Evolutionary conservation across 2,329 filamentous ascomycete genomes (phyloP).

Genomic region (Shiraia bambusicola): DNA sequence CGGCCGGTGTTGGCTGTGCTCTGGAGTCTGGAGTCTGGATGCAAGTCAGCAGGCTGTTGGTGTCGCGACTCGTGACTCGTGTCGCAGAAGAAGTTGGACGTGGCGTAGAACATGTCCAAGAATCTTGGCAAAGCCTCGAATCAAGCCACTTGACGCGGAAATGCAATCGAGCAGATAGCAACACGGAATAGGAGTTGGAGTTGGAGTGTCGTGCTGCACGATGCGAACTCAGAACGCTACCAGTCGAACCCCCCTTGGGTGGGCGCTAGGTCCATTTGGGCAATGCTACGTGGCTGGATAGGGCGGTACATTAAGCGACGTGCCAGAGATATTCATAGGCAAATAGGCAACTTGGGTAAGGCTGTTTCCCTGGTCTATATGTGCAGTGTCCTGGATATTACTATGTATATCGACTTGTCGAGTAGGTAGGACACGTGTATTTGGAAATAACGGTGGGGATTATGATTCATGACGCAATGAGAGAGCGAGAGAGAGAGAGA

Average conservation of each 20-base stretch:
- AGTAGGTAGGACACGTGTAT: slow-evolving; percentile 1
- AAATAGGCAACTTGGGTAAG: too few species aligned
- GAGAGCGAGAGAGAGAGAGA: too few species aligned
- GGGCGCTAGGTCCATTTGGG: too few species aligned
- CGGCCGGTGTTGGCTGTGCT: slow-evolving; percentile 6
- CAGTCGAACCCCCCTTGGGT: too few species aligned
- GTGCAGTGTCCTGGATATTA: slow-evolving; percentile 13
- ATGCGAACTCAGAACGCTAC: neutral
- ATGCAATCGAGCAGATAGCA: slow-evolving; percentile 10
- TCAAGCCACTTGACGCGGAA: slow-evolving; percentile 12
- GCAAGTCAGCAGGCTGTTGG: slow-evolving; percentile 11
- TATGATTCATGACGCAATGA: too few species aligned
- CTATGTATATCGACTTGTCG: slow-evolving; percentile 1
- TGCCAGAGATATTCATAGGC: slow-evolving; percentile 6
- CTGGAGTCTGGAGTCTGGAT: too few species aligned
- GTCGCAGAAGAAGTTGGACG: slow-evolving; percentile 5
- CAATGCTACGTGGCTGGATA: neutral
- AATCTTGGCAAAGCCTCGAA: slow-evolving; percentile 34
- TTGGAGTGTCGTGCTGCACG: neutral
- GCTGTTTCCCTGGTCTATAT: slow-evolving; percentile 14
- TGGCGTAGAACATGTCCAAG: slow-evolving; percentile 3
- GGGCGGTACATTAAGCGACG: slow-evolving; percentile 7
- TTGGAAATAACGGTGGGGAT: slow-evolving; percentile 11
- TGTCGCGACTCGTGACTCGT: too few species aligned
- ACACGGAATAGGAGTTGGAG: slow-evolving; percentile 5